A percentile compares a stretch with the other conserved stretches of the same genome.
Conservation (phyloP, 169 alveolate species). For the Cardiosporidium cionae region DNA sequence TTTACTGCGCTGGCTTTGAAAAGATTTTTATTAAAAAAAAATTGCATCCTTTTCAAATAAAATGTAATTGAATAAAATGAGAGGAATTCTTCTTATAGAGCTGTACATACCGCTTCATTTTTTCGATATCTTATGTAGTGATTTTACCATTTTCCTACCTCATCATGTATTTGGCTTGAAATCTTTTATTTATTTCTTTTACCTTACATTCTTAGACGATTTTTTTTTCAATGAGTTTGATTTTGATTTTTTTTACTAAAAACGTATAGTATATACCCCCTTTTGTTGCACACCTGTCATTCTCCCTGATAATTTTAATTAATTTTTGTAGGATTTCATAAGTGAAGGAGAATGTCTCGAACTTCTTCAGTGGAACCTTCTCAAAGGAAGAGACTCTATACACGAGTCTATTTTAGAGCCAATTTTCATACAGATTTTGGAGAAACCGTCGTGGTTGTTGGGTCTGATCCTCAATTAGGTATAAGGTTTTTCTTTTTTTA, state of each 20-base stretch:
- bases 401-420: conserved; percentile 23
- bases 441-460: conserved; percentile 29
- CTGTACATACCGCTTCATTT: too few relatives aligned
- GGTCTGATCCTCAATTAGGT: conserved; percentile 14
- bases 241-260: not conserved
- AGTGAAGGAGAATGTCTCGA: not conserved
- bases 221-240: not conserved
- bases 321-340: not conserved
- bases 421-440: conserved; percentile 25
- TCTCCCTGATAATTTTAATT: not conserved
- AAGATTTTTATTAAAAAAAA: too few relatives aligned
- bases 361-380: not conserved
- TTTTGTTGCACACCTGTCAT: not conserved
- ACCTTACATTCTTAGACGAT: too few relatives aligned
- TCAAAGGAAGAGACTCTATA: conserved; percentile 12
- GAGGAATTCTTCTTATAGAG: too few relatives aligned
- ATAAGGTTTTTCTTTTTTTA: conserved; percentile 7
- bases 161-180: too few relatives aligned
- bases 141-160: too few relatives aligned
- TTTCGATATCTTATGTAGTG: too few relatives aligned
- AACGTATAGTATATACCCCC: not conserved
- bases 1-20: too few relatives aligned
- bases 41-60: too few relatives aligned
- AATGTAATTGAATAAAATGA: too few relatives aligned
- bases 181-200: too few relatives aligned